Base-by-base conservation (phyloP, 2,329 filamentous ascomycete species). In the Fusarium vanettenii region DNA sequence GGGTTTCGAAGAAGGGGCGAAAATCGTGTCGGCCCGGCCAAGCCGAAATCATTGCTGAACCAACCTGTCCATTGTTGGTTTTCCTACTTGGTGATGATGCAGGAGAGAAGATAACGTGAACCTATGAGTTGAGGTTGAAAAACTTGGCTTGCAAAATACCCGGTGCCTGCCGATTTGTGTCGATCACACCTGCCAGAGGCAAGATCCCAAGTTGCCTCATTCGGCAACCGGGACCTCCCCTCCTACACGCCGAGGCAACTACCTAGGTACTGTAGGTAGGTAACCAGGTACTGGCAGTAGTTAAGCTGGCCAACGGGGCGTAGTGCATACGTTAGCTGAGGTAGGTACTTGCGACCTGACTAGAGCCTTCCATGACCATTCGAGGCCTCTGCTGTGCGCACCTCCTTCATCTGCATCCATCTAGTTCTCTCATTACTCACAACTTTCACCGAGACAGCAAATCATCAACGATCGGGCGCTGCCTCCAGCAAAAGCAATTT, bases 151-250 rank as follows among this genome's bases (percentile, higher is more conserved):
- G 14, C 20, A 62, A 56, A 56, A 35, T 55, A 29, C 48, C 48
- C 52, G 48, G 60, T 64, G 48, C 61, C 52, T 52, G 48, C 43
- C 33, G 35, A 22, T 55, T 55, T 31, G 45, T 29, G 65, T 70
- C 74, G 72, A 74, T 74, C 72, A 69, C 72, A 60, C 62, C 60
- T 43, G 48, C 45, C 59, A 22, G 57, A 66, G 68, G 64, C 69
- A 66, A 75, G 72, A 74, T 74, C 66, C 69, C 62, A 57, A 70
- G 48, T 73, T 75, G 59, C 72, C 65, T 75, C 69, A 73, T 74
- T 59, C 66, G 72, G 72, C 37, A 75, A 72, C 25, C 22, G 27
- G 22, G 25, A 29, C 35, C 56, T 59, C 33, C 56, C 33, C 35
- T 22, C 33, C 35, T 22, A 27, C 27, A 57, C 29, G 29, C 29